Percentiles rank a stretch among this genome's conserved stretches.
Evolutionary conservation across 1,139 yeast genomes (phyloP).

Genomic region (Blastobotrys persicus): DNA sequence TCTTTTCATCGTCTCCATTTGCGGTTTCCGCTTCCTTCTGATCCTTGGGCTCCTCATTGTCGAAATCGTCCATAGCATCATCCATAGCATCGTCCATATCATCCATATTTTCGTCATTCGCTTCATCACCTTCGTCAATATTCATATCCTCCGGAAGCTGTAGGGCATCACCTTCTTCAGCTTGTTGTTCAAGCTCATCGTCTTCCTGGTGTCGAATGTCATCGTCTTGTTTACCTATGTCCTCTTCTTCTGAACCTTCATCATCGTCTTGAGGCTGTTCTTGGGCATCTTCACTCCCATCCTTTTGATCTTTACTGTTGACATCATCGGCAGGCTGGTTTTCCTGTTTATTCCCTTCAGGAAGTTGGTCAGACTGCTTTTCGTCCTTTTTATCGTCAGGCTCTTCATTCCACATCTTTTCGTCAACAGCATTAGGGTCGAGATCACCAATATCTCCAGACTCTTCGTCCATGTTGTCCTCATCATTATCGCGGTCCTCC

Average conservation of each 20-base stretch:
- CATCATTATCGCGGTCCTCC: slow-evolving; percentile 62
- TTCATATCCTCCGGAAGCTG: slow-evolving; percentile 39
- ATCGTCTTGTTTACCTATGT: slow-evolving; percentile 83
- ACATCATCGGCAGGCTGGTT: slow-evolving; percentile 63
- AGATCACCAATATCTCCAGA: slow-evolving; percentile 63
- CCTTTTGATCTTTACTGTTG: slow-evolving; percentile 41
- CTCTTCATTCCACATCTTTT: slow-evolving; percentile 98
- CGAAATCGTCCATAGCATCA: slow-evolving; percentile 36
- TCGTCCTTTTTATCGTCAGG: slow-evolving; percentile 68
- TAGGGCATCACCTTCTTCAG: slow-evolving; percentile 38
- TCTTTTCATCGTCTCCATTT: slow-evolving; percentile 36
- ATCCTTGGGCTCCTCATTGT: slow-evolving; percentile 35
- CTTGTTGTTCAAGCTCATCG: slow-evolving; percentile 43
- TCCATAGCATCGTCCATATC: slow-evolving; percentile 35
- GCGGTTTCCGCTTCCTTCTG: slow-evolving; percentile 35
- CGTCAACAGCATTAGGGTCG: slow-evolving; percentile 81
- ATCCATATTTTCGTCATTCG: slow-evolving; percentile 35
- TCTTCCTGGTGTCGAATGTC: slow-evolving; percentile 77
- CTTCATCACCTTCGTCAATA: slow-evolving; percentile 38
- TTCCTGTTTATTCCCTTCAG: slow-evolving; percentile 54
- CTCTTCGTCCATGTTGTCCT: slow-evolving; percentile 61
- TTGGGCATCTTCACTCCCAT: slow-evolving; percentile 41
- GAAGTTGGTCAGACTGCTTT: slow-evolving; percentile 63
- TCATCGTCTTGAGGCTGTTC: slow-evolving; percentile 43
- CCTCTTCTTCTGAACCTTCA: slow-evolving; percentile 64